phyloP scores from a whole-genome alignment of 345 rosid genomes.

The Trapa bicornis region DNA sequence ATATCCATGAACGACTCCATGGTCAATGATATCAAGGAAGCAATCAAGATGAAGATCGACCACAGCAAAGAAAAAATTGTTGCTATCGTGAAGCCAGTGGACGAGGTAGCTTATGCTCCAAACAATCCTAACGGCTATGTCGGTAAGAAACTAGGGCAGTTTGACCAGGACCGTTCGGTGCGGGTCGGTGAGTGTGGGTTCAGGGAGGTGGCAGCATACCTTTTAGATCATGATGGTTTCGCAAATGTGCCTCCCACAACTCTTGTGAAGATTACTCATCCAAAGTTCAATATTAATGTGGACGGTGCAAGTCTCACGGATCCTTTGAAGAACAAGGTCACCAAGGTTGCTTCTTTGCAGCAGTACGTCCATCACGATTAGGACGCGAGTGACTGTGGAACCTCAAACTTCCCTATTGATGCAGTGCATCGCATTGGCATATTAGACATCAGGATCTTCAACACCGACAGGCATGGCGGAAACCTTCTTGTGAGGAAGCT shows the following conservation, averaged over 20 bases:
- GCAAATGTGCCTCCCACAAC: slow-evolving; percentile 95
- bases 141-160: slow-evolving; percentile 94
- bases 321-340: slow-evolving; percentile 52
- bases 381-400: slow-evolving; percentile 94
- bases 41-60: slow-evolving; percentile 72
- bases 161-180: slow-evolving; percentile 86
- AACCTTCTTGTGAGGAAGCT: slow-evolving; percentile 81
- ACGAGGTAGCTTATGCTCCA: slow-evolving; percentile 98
- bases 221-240: slow-evolving; percentile 65
- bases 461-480: slow-evolving; percentile 97
- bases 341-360: slow-evolving; percentile 95
- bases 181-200: slow-evolving; percentile 94
- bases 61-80: slow-evolving; percentile 65
- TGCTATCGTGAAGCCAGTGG: slow-evolving; percentile 94
- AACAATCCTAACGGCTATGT: slow-evolving; percentile 97
- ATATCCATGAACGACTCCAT: slow-evolving; percentile 31
- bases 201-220: slow-evolving; percentile 97
- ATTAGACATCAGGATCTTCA: slow-evolving; percentile 72
- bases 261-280: slow-evolving; percentile 89
- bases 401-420: slow-evolving; percentile 88
- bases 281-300: slow-evolving; percentile 67
- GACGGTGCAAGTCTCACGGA: slow-evolving; percentile 58
- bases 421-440: slow-evolving; percentile 90
- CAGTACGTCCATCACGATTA: slow-evolving; percentile 86
- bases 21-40: slow-evolving; percentile 67